These are phyloP conservation scores for Sclerotinia spermophila DNA, from an alignment of 2,329 filamentous ascomycete genomes.

Conservation along the genomic window DNA sequence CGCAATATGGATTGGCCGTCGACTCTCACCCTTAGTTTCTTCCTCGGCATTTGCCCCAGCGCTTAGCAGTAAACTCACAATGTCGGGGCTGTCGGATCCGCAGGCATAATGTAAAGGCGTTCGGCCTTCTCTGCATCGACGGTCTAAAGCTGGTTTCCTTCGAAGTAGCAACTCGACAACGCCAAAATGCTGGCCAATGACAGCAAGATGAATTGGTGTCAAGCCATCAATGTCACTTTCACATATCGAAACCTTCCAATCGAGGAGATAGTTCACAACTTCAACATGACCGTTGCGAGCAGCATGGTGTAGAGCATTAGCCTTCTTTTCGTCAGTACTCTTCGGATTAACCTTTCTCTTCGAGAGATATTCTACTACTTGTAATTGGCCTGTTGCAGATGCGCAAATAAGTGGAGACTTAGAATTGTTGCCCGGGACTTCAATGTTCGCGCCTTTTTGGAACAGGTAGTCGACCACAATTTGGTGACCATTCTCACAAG, in stretches of 20 bases:
- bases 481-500: conserved; percentile 12
- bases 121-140: conserved; percentile 8
- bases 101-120: conserved; percentile 23
- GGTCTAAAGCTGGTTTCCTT: background rate
- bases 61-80: conserved; percentile 18
- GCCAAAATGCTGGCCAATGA: conserved; percentile 6
- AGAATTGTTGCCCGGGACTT: conserved; percentile 12
- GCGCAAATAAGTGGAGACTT: conserved; percentile 17
- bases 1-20: conserved; percentile 20
- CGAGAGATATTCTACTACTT: conserved; percentile 13
- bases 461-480: conserved; percentile 12
- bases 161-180: conserved; percentile 15
- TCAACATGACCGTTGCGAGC: conserved; percentile 7
- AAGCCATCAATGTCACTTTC: conserved; percentile 13
- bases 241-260: conserved; percentile 11
- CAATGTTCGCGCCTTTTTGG: conserved; percentile 15
- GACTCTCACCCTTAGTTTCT: conserved; percentile 2
- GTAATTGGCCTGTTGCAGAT: conserved; percentile 11
- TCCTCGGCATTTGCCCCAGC: conserved; percentile 17
- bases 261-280: conserved; percentile 6
- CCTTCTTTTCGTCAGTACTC: background rate
- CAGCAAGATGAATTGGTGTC: conserved; percentile 18
- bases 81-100: conserved; percentile 6
- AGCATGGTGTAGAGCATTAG: conserved; percentile 3
- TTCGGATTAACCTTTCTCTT: conserved; percentile 1